Percentiles rank a stretch among this genome's conserved stretches.
Evolutionary conservation across 1,284 basidiomycete species (phyloP).

Genomic region (Microbotryum intermedium): DNA sequence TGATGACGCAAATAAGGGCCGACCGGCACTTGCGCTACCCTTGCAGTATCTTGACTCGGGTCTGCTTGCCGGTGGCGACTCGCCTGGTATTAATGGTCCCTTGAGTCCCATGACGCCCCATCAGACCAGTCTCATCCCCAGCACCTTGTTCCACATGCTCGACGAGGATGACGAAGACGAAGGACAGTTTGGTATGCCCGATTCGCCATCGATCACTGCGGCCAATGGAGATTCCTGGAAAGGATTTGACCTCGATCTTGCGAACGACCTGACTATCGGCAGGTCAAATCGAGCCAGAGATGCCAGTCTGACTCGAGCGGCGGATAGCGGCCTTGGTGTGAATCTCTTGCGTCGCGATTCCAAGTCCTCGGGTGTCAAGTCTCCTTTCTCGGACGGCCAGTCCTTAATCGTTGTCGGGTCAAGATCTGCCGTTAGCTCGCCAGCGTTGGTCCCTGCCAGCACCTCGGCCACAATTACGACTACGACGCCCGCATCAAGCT

Average conservation of each 20-base stretch:
- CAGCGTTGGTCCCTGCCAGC: conserved; percentile 1
- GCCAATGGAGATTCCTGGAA: conserved; percentile 16
- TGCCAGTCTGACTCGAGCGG: no score
- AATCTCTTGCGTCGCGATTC: no score
- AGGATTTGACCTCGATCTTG: conserved; percentile 19
- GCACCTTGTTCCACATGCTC: conserved; percentile 34
- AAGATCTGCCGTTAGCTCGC: background rate
- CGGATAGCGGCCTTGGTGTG: no score
- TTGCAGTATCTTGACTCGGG: conserved; percentile 30
- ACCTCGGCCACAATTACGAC: conserved; percentile 7
- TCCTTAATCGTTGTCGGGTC: background rate
- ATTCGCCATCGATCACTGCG: conserved; percentile 23
- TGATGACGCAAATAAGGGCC: background rate
- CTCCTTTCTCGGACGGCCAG: no score
- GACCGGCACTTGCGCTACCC: conserved; percentile 22
- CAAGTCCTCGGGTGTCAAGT: no score
- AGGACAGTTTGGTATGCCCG: conserved; percentile 21
- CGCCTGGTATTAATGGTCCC: conserved; percentile 22
- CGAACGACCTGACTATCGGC: background rate
- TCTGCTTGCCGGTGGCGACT: conserved; percentile 15
- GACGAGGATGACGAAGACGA: conserved; percentile 38
- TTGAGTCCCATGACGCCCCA: conserved; percentile 35
- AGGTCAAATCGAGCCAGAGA: no score
- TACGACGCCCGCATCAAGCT: conserved; percentile 8
- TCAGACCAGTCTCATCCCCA: conserved; percentile 33